A percentile compares a stretch with the other conserved stretches of the same genome.
phyloP scores from a whole-genome alignment of 805 yeast genomes.

The Myxozyma neotropica region DNA sequence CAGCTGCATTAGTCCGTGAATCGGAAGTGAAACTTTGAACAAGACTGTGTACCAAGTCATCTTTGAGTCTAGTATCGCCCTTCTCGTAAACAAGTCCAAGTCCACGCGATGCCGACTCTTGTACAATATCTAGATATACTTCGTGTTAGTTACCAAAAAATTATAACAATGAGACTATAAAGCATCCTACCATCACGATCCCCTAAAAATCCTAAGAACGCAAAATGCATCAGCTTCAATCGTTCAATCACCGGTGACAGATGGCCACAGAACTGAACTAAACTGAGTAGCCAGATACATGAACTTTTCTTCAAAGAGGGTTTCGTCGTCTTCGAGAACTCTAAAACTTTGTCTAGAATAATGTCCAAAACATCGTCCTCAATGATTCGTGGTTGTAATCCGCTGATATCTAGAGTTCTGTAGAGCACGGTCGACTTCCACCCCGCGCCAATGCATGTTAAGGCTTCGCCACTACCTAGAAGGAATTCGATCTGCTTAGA shows the following conservation, averaged over 20 bases:
- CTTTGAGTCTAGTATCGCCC: constrained; percentile 69
- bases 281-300: constrained; percentile 82
- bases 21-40: constrained; percentile 78
- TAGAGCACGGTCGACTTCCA: constrained; percentile 65
- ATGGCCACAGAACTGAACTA: constrained; percentile 72
- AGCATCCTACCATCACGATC: constrained; percentile 61
- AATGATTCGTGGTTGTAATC: neutral
- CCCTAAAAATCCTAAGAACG: constrained; percentile 76
- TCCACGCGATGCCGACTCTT: constrained; percentile 90
- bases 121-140: constrained; percentile 55
- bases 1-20: constrained; percentile 47
- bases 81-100: constrained; percentile 76
- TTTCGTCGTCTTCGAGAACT: constrained; percentile 61
- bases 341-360: constrained; percentile 55
- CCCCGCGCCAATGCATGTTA: constrained; percentile 70
- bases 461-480: constrained; percentile 83
- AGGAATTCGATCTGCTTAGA: constrained; percentile 75
- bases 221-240: constrained; percentile 65
- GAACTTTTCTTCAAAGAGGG: constrained; percentile 72
- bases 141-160: neutral
- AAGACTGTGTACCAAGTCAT: constrained; percentile 70
- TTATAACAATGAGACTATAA: neutral
- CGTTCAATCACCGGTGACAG: constrained; percentile 45
- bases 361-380: constrained; percentile 35
- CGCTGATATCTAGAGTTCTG: constrained; percentile 56